Evolutionary conservation across 1,139 yeast species (phyloP), one percentile per base, ranked within the genome.

Genomic region (Pichia sp.): DNA sequence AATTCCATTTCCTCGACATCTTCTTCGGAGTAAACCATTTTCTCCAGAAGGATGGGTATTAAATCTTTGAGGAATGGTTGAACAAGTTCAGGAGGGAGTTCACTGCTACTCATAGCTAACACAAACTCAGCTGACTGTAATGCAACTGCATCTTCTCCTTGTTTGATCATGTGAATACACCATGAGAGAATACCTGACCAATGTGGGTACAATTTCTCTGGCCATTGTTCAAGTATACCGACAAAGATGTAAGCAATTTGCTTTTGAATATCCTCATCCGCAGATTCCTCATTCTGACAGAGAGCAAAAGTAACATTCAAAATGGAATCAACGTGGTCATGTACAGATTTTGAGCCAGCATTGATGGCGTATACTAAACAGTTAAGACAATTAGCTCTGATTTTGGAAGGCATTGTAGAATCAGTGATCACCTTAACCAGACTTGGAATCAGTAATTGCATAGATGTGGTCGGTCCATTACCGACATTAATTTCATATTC

Each of bases 51-150:
- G 2, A 80, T 75, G 1, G 97, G 96, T 21, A 91, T 59, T 17
- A 91, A 74, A 15, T 63, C 59, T 11, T 67, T 63, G 37, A 93
- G 64, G 49, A 74, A 74, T 2, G 82, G 78, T 32, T 59, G 60
- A 40, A 84, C 69, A 3, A 72, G 54, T 18, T 64, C 63, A 16
- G 60, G 62, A 33, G 78, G 72, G 4, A 69, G 59, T 36, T 73
- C 74, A 13, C 76, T 63, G 11, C 86, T 81, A 1, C 94, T 77
- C 39, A 91, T 67, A 2, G 84, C 77, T 35, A 91, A 68, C 45
- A 93, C 64, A 51, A 91, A 87, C 60, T 91, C 98, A 59, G 96
- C 86, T 3, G 95, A 97, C 56, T 87, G 96, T 34, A 87, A 65
- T 0, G 95, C 83, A 27, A 87, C 93, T 38, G 83, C 93, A 45